Conservation (phyloP, 1,284 basidiomycete genomes). For the Mycena sp. region DNA sequence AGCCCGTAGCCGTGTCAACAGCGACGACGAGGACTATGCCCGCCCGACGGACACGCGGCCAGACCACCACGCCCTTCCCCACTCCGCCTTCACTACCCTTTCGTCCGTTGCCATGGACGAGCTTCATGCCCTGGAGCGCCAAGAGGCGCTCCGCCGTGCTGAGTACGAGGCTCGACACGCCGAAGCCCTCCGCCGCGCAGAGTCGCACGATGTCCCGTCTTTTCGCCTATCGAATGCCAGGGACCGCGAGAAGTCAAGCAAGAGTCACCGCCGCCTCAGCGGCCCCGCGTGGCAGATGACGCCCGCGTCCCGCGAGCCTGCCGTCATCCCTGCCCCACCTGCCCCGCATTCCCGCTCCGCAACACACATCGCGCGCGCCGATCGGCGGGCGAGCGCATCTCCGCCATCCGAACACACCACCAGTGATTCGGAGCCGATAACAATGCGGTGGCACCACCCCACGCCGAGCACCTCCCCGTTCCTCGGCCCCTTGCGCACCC, state of each 20-base stretch:
- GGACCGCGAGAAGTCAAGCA: constrained; percentile 33
- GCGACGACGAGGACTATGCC: constrained; percentile 79
- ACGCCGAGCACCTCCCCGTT: constrained; percentile 86
- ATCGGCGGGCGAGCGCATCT: background rate
- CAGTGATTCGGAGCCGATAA: constrained; percentile 18
- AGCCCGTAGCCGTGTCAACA: constrained; percentile 76
- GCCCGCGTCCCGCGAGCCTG: constrained; percentile 42
- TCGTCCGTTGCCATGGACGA: constrained; percentile 88
- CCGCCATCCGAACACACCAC: constrained; percentile 11
- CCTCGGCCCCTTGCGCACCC: constrained; percentile 80
- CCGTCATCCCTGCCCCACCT: constrained; percentile 30
- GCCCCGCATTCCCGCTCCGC: constrained; percentile 50
- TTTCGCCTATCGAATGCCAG: constrained; percentile 25
- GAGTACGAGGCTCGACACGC: constrained; percentile 86
- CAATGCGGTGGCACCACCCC: constrained; percentile 18
- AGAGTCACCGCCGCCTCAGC: constrained; percentile 53
- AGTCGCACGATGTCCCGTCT: constrained; percentile 50
- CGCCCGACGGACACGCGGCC: constrained; percentile 60
- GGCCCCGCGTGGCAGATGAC: constrained; percentile 64
- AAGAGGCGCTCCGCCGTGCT: constrained; percentile 84
- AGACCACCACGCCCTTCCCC: background rate
- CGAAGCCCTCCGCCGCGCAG: constrained; percentile 83
- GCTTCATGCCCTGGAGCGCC: constrained; percentile 85
- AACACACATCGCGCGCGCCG: constrained; percentile 6
- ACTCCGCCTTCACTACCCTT: constrained; percentile 71